phyloP scores from a whole-genome alignment of 139 green algal species.

The Coccomyxa sp. region DNA sequence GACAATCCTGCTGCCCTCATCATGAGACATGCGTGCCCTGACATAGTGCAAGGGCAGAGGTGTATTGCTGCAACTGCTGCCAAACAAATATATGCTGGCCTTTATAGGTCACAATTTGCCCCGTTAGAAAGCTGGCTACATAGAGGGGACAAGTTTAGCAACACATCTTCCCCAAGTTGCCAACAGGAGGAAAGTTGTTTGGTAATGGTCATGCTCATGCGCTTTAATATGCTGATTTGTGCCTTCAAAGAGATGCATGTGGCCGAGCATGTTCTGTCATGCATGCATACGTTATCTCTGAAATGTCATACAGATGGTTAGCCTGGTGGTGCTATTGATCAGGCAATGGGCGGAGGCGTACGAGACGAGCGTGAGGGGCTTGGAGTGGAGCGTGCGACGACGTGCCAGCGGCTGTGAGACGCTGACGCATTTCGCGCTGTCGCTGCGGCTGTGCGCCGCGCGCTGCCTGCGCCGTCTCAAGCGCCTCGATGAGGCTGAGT shows the following conservation, averaged over 20 bases:
- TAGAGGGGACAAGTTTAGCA: too few species aligned
- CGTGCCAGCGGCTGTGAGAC: slow-evolving; percentile 44
- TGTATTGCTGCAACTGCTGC: neutral
- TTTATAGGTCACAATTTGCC: too few species aligned
- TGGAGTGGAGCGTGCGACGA: slow-evolving; percentile 28
- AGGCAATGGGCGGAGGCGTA: slow-evolving; percentile 18
- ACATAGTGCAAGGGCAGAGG: slow-evolving; percentile 13
- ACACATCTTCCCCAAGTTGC: too few species aligned
- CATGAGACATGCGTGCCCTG: too few species aligned
- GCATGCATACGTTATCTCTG: too few species aligned
- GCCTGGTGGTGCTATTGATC: too few species aligned
- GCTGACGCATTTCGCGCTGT: slow-evolving; percentile 46
- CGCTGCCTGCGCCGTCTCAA: slow-evolving; percentile 45
- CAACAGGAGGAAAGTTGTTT: too few species aligned
- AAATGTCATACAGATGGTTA: too few species aligned
- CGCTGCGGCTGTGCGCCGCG: slow-evolving; percentile 38
- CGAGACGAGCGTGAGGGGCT: slow-evolving; percentile 14
- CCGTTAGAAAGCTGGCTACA: too few species aligned
- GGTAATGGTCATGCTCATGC: too few species aligned
- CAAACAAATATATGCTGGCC: neutral
- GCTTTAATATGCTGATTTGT: neutral
- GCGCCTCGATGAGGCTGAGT: slow-evolving; percentile 47
- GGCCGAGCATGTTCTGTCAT: too few species aligned
- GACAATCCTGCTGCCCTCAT: too few species aligned
- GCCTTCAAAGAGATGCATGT: neutral